phyloP scores from a whole-genome alignment of 179 eudicot genomes.

The Monotropa hypopitys region DNA sequence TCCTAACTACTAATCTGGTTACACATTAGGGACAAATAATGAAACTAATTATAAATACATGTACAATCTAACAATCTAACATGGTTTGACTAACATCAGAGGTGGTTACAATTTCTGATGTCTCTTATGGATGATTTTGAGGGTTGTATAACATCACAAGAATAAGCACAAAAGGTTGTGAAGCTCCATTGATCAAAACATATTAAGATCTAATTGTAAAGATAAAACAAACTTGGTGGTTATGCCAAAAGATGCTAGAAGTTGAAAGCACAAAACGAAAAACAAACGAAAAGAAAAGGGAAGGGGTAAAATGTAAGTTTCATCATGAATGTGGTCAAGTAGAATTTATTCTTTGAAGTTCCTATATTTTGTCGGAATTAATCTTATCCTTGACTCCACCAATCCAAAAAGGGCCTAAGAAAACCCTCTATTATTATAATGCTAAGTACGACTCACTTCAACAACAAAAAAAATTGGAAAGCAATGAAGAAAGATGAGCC shows the following conservation, averaged over 20 bases:
- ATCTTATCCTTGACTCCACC: neutral
- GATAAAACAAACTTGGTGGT: neutral
- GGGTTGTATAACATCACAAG: no score
- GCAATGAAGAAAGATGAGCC: no score
- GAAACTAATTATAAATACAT: no score
- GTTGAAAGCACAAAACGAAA: neutral
- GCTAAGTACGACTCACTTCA: neutral
- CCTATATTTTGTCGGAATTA: neutral
- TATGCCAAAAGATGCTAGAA: neutral
- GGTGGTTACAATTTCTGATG: no score
- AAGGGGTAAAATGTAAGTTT: no score
- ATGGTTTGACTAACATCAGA: no score
- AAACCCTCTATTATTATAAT: neutral
- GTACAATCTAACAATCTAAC: no score
- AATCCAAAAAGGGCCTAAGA: neutral
- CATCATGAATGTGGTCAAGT: neutral
- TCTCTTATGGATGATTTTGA: no score
- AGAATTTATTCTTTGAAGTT: neutral
- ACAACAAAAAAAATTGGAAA: neutral
- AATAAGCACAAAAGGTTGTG: neutral
- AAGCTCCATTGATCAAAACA: neutral
- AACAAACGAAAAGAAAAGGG: neutral
- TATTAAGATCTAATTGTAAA: neutral
- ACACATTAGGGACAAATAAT: no score
- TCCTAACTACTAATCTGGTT: no score